Conservation (phyloP, 1,284 basidiomycete species). For the Xanthoconium separans region DNA sequence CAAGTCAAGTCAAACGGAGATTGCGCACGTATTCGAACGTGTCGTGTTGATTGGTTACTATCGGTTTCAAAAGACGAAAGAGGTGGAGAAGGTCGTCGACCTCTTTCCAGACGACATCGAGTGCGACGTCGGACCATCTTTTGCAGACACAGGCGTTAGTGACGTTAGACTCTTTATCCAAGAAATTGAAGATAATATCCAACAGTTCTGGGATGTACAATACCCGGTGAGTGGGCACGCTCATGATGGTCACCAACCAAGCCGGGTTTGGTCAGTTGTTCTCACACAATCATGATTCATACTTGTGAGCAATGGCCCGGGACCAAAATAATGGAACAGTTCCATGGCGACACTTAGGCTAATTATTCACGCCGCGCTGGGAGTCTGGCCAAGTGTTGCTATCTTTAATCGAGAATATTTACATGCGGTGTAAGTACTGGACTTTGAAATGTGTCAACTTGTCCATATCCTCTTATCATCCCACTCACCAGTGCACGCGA, state of each 20-base stretch:
- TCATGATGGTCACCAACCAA: too few relatives aligned
- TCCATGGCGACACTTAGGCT: too few relatives aligned
- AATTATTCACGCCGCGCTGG: too few relatives aligned
- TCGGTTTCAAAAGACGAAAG: conserved; percentile 46
- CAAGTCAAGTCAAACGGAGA: neutral
- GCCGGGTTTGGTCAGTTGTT: too few relatives aligned
- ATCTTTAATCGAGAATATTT: too few relatives aligned
- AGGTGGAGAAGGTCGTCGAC: conserved; percentile 45
- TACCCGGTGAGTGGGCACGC: conserved; percentile 6
- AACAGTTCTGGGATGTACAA: conserved; percentile 52
- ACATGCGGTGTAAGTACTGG: too few relatives aligned
- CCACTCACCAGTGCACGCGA: neutral
- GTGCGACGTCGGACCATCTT: conserved; percentile 49
- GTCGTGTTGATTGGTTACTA: conserved; percentile 14
- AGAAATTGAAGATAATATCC: conserved; percentile 45
- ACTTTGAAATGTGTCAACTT: too few relatives aligned
- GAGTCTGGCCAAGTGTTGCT: too few relatives aligned
- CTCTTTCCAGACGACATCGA: conserved; percentile 53
- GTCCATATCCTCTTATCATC: neutral
- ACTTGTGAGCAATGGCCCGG: too few relatives aligned
- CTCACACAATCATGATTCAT: too few relatives aligned
- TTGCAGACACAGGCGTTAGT: conserved; percentile 50
- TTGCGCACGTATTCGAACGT: conserved; percentile 25
- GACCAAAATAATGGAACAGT: too few relatives aligned
- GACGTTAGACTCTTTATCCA: conserved; percentile 39